Percentiles rank a stretch among this genome's conserved stretches.
Conservation (phyloP, 129 eudicot genomes). For the Ambrosia artemisiifolia region DNA sequence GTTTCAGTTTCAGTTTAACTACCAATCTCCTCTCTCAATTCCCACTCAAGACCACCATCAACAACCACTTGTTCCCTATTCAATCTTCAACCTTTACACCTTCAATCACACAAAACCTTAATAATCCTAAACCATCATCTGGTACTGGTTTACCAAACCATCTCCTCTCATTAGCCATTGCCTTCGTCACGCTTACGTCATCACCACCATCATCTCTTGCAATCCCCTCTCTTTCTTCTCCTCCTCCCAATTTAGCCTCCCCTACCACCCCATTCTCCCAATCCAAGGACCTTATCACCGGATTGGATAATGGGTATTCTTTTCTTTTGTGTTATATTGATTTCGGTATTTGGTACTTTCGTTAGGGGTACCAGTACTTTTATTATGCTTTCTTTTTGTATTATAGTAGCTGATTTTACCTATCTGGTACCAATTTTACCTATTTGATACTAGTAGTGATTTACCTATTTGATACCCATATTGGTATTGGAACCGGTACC, state of each 20-base stretch:
- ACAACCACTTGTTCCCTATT: slow-evolving; percentile 25
- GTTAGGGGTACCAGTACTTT: too few relatives aligned
- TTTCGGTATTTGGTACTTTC: too few relatives aligned
- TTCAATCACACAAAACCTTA: slow-evolving; percentile 20
- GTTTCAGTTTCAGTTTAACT: slow-evolving; percentile 33
- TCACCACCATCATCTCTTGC: slow-evolving; percentile 57
- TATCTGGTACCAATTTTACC: too few relatives aligned
- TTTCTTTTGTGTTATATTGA: too few relatives aligned
- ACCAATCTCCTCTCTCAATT: slow-evolving; percentile 37
- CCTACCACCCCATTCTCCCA: slow-evolving; percentile 86
- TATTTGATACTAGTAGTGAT: too few relatives aligned
- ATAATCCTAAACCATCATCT: slow-evolving; percentile 17
- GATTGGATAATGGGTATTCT: slow-evolving; percentile 81
- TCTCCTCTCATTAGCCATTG: slow-evolving; percentile 57
- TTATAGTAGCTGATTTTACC: too few relatives aligned
- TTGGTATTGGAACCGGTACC: too few relatives aligned
- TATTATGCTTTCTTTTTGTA: too few relatives aligned
- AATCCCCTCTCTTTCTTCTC: slow-evolving; percentile 48
- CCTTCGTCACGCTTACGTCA: slow-evolving; percentile 48
- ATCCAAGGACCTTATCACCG: slow-evolving; percentile 72
- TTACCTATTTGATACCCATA: too few relatives aligned
- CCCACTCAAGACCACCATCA: slow-evolving; percentile 21
- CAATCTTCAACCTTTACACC: slow-evolving; percentile 21
- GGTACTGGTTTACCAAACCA: slow-evolving; percentile 22
- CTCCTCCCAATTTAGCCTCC: slow-evolving; percentile 30